Percentiles rank a stretch among this genome's conserved stretches.
Evolutionary conservation across 2,329 filamentous ascomycete genomes (phyloP).

Genomic region (Dactylellina cionopaga): DNA sequence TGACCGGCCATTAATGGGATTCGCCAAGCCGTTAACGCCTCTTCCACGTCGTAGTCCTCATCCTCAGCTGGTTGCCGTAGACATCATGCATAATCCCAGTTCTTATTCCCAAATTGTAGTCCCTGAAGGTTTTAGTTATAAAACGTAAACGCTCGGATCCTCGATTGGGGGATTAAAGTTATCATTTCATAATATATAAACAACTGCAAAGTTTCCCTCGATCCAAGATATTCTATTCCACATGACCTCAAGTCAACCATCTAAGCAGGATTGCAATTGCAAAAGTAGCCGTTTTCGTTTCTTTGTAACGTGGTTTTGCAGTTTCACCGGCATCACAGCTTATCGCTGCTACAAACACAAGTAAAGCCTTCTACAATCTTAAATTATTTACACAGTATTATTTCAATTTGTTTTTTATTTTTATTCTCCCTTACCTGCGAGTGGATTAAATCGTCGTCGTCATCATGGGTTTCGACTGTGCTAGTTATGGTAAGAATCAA

Average conservation of each 20-base stretch:
- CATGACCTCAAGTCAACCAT: constrained; percentile 23
- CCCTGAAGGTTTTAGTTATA: constrained; percentile 13
- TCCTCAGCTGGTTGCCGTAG: too few relatives aligned
- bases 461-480: constrained; percentile 39
- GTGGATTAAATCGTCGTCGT: too few relatives aligned
- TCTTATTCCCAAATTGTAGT: background rate
- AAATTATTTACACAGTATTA: background rate
- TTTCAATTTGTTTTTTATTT: background rate
- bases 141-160: constrained; percentile 26
- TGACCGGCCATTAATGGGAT: background rate
- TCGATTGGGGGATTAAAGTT: background rate
- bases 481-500: constrained; percentile 24
- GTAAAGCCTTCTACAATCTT: background rate
- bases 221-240: constrained; percentile 4
- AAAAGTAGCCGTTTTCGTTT: constrained; percentile 15
- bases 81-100: background rate
- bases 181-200: constrained; percentile 7
- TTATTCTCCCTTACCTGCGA: too few relatives aligned
- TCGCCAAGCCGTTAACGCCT: constrained; percentile 7
- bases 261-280: constrained; percentile 5
- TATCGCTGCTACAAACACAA: constrained; percentile 20
- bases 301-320: constrained; percentile 37
- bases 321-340: constrained; percentile 23
- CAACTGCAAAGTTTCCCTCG: background rate
- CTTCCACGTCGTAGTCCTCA: constrained; percentile 12